These are phyloP conservation scores for Yamadazyma phyllophila DNA, from an alignment of 805 yeast genomes.

Conservation along the genomic window DNA sequence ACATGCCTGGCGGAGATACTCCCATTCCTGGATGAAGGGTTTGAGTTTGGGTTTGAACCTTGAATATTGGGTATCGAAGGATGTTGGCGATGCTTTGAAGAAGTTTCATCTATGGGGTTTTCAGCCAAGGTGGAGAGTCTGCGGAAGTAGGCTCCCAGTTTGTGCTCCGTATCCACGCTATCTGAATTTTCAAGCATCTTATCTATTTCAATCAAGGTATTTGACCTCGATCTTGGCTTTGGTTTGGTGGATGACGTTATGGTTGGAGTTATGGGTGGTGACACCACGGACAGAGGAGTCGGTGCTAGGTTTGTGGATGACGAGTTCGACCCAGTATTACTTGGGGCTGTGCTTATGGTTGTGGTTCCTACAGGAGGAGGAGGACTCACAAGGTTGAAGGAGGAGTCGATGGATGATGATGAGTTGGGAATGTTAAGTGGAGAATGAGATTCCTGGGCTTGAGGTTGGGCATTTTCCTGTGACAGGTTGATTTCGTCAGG, in stretches of 20 bases:
- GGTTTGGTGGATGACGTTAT: neutral
- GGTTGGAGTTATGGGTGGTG: conserved; percentile 14
- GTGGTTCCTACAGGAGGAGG: conserved; percentile 17
- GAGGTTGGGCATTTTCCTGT: conserved; percentile 6
- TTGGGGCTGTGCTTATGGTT: conserved; percentile 11
- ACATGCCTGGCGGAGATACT: conserved; percentile 7
- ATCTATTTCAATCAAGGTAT: conserved; percentile 36
- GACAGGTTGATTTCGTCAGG: conserved; percentile 20
- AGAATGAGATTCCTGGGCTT: conserved; percentile 5
- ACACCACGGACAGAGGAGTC: neutral
- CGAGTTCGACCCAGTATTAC: neutral
- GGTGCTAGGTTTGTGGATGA: conserved; percentile 7
- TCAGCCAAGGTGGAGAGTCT: conserved; percentile 66
- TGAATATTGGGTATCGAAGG: neutral
- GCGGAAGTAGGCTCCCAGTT: conserved; percentile 62
- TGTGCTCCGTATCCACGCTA: conserved; percentile 43
- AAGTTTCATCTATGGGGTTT: conserved; percentile 21
- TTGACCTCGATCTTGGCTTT: conserved; percentile 30
- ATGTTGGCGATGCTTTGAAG: neutral
- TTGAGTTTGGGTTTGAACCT: conserved; percentile 9
- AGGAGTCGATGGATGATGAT: conserved; percentile 16
- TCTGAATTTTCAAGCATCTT: conserved; percentile 36
- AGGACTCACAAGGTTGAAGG: conserved; percentile 15
- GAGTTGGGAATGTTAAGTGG: conserved; percentile 18
- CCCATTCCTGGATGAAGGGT: conserved; percentile 11